phyloP scores from a whole-genome alignment of 2,329 filamentous ascomycete species.

The Xylariomycetidae sp. region DNA sequence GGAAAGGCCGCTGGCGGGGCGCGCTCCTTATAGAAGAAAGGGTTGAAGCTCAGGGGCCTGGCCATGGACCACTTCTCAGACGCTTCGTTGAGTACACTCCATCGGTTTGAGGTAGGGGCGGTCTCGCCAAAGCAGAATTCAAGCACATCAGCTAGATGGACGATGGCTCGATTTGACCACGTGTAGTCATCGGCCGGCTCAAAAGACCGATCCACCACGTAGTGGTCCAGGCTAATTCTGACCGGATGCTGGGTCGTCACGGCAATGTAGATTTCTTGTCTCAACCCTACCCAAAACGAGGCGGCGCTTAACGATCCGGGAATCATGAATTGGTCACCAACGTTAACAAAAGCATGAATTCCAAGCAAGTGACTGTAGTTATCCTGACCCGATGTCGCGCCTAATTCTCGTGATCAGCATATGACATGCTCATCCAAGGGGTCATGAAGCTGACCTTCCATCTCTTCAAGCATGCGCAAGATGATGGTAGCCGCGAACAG shows the following conservation, averaged over 20 bases:
- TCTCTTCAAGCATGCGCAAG: slow-evolving; percentile 47
- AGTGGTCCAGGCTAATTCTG: slow-evolving; percentile 44
- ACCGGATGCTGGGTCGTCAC: slow-evolving; percentile 42
- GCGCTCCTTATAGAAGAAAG: slow-evolving; percentile 43
- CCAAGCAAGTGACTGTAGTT: slow-evolving; percentile 43
- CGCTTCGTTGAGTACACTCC: slow-evolving; percentile 41
- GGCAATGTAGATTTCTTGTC: slow-evolving; percentile 56
- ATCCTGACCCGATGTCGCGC: slow-evolving; percentile 38
- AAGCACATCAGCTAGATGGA: slow-evolving; percentile 59
- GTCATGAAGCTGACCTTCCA: slow-evolving; percentile 26
- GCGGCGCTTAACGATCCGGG: slow-evolving; percentile 43
- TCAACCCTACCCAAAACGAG: slow-evolving; percentile 53
- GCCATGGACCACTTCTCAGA: slow-evolving; percentile 41
- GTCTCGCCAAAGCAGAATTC: slow-evolving; percentile 55
- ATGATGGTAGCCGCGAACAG: slow-evolving; percentile 49
- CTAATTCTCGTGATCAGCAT: slow-evolving; percentile 23
- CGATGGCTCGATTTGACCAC: slow-evolving; percentile 58
- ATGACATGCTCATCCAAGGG: slow-evolving; percentile 12
- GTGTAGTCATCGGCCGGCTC: slow-evolving; percentile 44
- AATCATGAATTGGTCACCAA: slow-evolving; percentile 33
- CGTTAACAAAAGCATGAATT: slow-evolving; percentile 43
- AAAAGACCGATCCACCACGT: slow-evolving; percentile 47
- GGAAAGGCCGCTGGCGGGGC: slow-evolving; percentile 44
- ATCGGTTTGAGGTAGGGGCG: slow-evolving; percentile 29
- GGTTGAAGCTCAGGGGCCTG: slow-evolving; percentile 49